Base-by-base conservation (phyloP, 805 yeast species). In the Teunomyces kruisii region DNA sequence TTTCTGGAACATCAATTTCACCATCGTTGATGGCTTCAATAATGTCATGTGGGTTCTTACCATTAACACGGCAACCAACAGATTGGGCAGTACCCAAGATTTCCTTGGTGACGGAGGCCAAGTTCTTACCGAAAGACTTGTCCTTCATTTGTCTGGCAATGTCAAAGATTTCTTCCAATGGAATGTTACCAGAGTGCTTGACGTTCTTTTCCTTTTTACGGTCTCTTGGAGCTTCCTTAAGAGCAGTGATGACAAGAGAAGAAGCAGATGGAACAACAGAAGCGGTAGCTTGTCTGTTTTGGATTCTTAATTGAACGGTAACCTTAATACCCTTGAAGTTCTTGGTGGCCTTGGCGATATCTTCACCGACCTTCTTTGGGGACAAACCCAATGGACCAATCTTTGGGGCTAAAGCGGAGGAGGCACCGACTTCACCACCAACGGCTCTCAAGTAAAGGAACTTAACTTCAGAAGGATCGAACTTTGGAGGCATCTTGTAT, bases 301-400 rank as follows among this genome's bases (percentile, higher is more conserved):
- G 99, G 72, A 94, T 91, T 77, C 85, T 94, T 77, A 94, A 84
- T 81, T 90, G 96, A 58, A 94, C 98, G 62, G 99, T 94, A 71
- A 94, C 98, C 79, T 92, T 88, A 70, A 94, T 92, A 84, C 99
- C 99, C 82, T 94, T 94, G 95, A 84, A 92, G 73, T 86, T 83
- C 81, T 88, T 86, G 81, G 99, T 92, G 75, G 99, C 99, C 86
- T 94, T 94, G 75, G 99, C 99, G 69, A 94, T 94, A 75, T 94
- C 99, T 80, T 94, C 99, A 91, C 99, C 99, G 72, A 94, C 97
- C 86, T 94, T 92, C 96, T 92, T 94, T 82, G 99, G 97, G 56
- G 97, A 90, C 67, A 94, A 83, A 90, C 99, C 99, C 74, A 94
- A 88, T 66, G 99, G 99, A 88, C 99, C 99, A 73, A 94, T 94